phyloP scores from a whole-genome alignment of 163 green algal genomes.

The Prototheca wickerhamii region DNA sequence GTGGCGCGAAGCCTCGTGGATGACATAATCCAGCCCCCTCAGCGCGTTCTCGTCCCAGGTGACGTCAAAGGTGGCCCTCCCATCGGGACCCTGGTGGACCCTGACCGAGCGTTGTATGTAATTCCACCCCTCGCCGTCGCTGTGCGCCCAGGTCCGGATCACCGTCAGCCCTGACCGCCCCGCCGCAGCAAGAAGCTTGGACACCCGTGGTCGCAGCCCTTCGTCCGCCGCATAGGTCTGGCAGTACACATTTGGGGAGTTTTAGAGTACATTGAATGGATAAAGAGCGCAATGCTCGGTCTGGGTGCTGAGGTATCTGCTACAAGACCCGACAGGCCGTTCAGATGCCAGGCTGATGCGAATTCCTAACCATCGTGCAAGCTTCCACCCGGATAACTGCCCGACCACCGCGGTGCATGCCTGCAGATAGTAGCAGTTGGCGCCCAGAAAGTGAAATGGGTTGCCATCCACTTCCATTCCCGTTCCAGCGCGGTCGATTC shows the following conservation, averaged over 20 bases:
- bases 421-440: slow-evolving; percentile 68
- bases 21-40: slow-evolving; percentile 22
- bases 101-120: background rate
- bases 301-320: too few species aligned
- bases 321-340: too few species aligned
- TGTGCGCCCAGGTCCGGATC: background rate
- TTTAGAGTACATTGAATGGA: too few species aligned
- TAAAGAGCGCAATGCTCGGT: too few species aligned
- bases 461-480: slow-evolving; percentile 6
- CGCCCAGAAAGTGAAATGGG: slow-evolving; percentile 50
- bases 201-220: background rate
- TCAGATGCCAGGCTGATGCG: too few species aligned
- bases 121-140: background rate
- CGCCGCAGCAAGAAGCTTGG: background rate
- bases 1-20: slow-evolving; percentile 19
- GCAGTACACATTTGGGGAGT: too few species aligned
- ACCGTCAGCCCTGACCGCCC: background rate
- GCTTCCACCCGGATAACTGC: background rate
- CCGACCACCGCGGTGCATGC: slow-evolving; percentile 7
- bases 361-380: too few species aligned
- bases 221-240: too few species aligned
- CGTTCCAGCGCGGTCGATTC: background rate
- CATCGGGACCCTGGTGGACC: background rate
- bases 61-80: background rate
- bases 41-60: slow-evolving; percentile 13